These are phyloP conservation scores for Coleophoma eucalyptorum DNA, from an alignment of 2,329 filamentous ascomycete species.

Conservation along the genomic window DNA sequence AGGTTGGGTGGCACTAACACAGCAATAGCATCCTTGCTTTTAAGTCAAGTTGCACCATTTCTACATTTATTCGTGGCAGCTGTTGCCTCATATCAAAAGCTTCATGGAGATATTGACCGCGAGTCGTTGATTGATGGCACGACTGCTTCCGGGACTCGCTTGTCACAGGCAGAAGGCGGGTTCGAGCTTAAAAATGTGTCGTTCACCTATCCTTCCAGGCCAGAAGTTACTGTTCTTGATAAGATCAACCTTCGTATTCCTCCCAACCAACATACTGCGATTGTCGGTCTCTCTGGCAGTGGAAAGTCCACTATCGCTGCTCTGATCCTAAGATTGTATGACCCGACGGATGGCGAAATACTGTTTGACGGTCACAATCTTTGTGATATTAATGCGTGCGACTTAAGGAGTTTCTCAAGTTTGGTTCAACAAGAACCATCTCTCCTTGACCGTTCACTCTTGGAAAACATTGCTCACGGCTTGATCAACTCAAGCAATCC, in stretches of 20 bases:
- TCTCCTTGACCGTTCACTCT: conserved; percentile 29
- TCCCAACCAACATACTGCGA: conserved; percentile 32
- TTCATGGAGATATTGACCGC: conserved; percentile 14
- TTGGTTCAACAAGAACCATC: conserved; percentile 23
- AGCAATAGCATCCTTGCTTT: conserved; percentile 33
- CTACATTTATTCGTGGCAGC: conserved; percentile 40
- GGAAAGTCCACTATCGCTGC: conserved; percentile 38
- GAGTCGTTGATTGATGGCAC: conserved; percentile 29
- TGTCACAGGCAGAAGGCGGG: conserved; percentile 10
- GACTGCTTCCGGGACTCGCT: conserved; percentile 23
- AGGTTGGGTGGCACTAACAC: neutral
- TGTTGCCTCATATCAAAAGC: conserved; percentile 3
- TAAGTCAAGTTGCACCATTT: conserved; percentile 46
- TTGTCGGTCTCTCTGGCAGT: conserved; percentile 39
- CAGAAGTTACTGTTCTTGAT: conserved; percentile 25
- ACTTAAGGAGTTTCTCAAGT: conserved; percentile 13
- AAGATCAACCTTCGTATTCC: conserved; percentile 25
- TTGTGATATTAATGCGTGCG: conserved; percentile 16
- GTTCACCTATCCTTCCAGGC: conserved; percentile 30
- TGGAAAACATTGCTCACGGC: conserved; percentile 49
- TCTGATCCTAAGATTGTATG: conserved; percentile 38
- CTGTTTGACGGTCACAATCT: conserved; percentile 18
- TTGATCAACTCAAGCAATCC: conserved; percentile 8
- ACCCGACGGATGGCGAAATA: conserved; percentile 42
- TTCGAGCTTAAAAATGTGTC: conserved; percentile 24